A percentile compares a stretch with the other conserved stretches of the same genome.
phyloP scores from a whole-genome alignment of 441 rosid genomes.

The Macaranga tanarius region DNA sequence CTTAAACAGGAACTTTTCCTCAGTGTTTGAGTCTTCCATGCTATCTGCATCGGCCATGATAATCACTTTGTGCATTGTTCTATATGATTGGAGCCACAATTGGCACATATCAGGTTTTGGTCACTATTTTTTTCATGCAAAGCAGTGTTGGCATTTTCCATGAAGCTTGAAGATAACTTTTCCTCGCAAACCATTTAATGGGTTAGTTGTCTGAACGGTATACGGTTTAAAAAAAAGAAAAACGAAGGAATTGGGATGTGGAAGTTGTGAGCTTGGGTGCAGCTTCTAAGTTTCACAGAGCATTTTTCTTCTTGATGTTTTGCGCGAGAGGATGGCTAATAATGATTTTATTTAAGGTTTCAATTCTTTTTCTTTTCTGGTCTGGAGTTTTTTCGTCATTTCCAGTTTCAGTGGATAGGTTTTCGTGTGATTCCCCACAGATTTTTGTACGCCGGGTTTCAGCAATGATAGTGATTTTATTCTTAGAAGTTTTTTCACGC shows the following conservation, averaged over 20 bases:
- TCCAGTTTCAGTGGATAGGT: slow-evolving; percentile 26
- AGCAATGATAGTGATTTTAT: slow-evolving; percentile 12
- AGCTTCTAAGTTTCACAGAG: slow-evolving; percentile 27
- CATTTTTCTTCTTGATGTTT: slow-evolving; percentile 9
- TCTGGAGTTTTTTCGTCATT: slow-evolving; percentile 10
- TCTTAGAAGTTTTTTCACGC: slow-evolving; percentile 1
- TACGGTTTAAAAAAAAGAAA: slow-evolving; percentile 9
- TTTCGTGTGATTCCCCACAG: slow-evolving; percentile 19
- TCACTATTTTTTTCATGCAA: slow-evolving; percentile 25
- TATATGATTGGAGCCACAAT: slow-evolving; percentile 26
- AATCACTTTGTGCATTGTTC: slow-evolving; percentile 27
- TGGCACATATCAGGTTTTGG: slow-evolving; percentile 23
- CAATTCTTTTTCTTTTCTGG: slow-evolving; percentile 10
- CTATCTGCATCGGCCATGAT: slow-evolving; percentile 21
- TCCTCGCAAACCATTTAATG: slow-evolving; percentile 18
- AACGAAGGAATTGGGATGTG: slow-evolving; percentile 5
- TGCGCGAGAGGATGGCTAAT: slow-evolving; percentile 5
- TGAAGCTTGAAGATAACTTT: slow-evolving; percentile 32
- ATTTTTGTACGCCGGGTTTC: slow-evolving; percentile 26
- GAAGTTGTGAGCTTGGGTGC: slow-evolving; percentile 28
- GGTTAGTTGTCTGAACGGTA: slow-evolving; percentile 9
- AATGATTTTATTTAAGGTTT: slow-evolving; percentile 16
- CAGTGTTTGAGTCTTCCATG: slow-evolving; percentile 18
- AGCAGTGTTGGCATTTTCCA: slow-evolving; percentile 19
- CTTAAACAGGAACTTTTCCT: slow-evolving; percentile 14